Percentiles rank a stretch among this genome's conserved stretches.
These are phyloP conservation scores for Trametes coccinea DNA, from an alignment of 768 basidiomycete genomes.

Conservation along the genomic window DNA sequence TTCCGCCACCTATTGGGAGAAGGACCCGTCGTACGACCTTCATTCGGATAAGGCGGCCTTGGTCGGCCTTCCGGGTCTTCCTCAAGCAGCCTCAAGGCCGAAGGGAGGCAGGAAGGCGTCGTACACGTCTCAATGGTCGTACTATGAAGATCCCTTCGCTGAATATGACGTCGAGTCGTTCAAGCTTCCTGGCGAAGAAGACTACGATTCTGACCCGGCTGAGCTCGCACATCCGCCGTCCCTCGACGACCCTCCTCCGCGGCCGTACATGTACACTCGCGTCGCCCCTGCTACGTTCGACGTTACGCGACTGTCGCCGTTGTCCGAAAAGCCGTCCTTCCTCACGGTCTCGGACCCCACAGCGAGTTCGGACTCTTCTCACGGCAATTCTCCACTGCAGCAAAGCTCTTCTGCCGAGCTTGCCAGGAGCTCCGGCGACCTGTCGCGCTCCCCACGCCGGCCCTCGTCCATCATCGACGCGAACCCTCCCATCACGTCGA, in stretches of 20 bases:
- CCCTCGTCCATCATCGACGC: constrained; percentile 47
- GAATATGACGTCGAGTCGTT: constrained; percentile 29
- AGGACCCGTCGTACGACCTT: constrained; percentile 39
- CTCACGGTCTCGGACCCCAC: constrained; percentile 23
- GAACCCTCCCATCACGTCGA: constrained; percentile 40
- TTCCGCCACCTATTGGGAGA: constrained; percentile 43
- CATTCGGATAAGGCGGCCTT: constrained; percentile 48
- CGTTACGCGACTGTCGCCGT: constrained; percentile 27
- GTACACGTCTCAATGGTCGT: constrained; percentile 21
- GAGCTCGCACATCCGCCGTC: constrained; percentile 15
- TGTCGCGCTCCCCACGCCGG: constrained; percentile 29
- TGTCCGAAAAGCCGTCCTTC: constrained; percentile 28
- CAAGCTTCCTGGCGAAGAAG: constrained; percentile 25
- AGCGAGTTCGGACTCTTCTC: constrained; percentile 24
- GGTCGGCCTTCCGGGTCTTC: constrained; percentile 21
- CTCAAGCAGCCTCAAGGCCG: constrained; percentile 18
- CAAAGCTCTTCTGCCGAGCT: constrained; percentile 31
- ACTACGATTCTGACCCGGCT: constrained; percentile 26
- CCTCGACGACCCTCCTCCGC: constrained; percentile 29
- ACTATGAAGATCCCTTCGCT: constrained; percentile 30
- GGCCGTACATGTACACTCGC: constrained; percentile 23
- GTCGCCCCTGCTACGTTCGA: constrained; percentile 19
- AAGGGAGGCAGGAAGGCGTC: constrained; percentile 25
- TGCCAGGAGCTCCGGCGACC: constrained; percentile 29
- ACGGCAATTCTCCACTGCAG: constrained; percentile 24